Percentiles rank a stretch among this genome's conserved stretches.
These are phyloP conservation scores for Hymenoscyphus salicellus DNA, from an alignment of 2,329 filamentous ascomycete species.

Conservation along the genomic window DNA sequence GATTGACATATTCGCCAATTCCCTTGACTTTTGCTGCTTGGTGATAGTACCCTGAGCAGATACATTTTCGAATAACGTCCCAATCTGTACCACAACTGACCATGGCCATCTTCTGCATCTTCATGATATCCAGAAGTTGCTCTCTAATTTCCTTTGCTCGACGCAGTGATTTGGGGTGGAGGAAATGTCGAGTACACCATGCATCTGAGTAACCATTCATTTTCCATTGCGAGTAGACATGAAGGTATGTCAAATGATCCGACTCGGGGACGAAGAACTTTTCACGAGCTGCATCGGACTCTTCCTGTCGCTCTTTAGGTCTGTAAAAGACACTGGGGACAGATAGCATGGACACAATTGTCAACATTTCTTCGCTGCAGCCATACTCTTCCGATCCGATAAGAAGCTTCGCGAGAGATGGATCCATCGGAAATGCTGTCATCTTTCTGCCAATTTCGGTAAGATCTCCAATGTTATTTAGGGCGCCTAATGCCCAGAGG, in stretches of 20 bases:
- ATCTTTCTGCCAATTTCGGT: constrained; percentile 85
- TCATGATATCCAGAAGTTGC: constrained; percentile 91
- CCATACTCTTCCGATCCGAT: constrained; percentile 87
- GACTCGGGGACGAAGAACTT: constrained; percentile 99
- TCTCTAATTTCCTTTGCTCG: constrained; percentile 92
- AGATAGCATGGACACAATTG: constrained; percentile 95
- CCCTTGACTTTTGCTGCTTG: constrained; percentile 95
- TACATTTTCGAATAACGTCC: constrained; percentile 92
- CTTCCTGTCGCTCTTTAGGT: constrained; percentile 92
- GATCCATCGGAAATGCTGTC: constrained; percentile 98
- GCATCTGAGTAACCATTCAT: constrained; percentile 83
- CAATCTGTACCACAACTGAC: constrained; percentile 92
- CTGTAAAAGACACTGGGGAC: constrained; percentile 96
- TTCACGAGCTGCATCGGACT: constrained; percentile 90
- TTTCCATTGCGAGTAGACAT: constrained; percentile 95
- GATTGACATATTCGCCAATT: constrained; percentile 94
- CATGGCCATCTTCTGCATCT: constrained; percentile 84
- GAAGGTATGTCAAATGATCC: constrained; percentile 90
- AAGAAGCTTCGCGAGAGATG: constrained; percentile 87
- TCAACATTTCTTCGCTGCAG: constrained; percentile 96
- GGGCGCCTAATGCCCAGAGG: constrained; percentile 88
- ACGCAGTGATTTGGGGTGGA: constrained; percentile 90
- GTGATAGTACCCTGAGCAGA: constrained; percentile 97
- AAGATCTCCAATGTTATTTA: constrained; percentile 91
- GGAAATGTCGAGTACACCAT: constrained; percentile 91